A percentile compares a stretch with the other conserved stretches of the same genome.
Evolutionary conservation across 352 stramenopile genomes (phyloP).

Genomic region (Pythium folliculosum): DNA sequence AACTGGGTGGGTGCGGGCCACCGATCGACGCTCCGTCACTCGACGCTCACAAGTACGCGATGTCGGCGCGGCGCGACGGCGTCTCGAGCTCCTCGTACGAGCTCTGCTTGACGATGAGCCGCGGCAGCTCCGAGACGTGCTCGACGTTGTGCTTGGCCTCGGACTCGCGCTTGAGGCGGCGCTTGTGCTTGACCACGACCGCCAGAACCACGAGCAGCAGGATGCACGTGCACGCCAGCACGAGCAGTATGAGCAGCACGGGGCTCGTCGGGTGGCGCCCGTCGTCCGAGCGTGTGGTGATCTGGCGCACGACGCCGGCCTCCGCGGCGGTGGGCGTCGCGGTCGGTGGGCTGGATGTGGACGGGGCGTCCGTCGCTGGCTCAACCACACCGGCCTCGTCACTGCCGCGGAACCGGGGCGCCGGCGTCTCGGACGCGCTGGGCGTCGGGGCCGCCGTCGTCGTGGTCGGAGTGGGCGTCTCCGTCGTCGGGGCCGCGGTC

Average conservation of each 20-base stretch:
- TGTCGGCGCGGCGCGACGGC: slow-evolving; percentile 25
- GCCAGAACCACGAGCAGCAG: slow-evolving; percentile 34
- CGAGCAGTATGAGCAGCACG: slow-evolving; percentile 31
- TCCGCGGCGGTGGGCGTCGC: background rate
- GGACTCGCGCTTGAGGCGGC: slow-evolving; percentile 23
- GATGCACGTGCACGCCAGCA: slow-evolving; percentile 26
- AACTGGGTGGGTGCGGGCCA: background rate
- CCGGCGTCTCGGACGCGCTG: slow-evolving; percentile 14
- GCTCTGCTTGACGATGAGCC: slow-evolving; percentile 18
- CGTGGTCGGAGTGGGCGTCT: background rate
- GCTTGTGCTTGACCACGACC: slow-evolving; percentile 31
- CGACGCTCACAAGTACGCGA: slow-evolving; percentile 20
- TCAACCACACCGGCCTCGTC: slow-evolving; percentile 7
- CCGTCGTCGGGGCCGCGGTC: background rate
- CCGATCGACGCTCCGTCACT: background rate
- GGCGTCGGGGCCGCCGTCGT: slow-evolving; percentile 9
- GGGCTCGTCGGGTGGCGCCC: slow-evolving; percentile 26
- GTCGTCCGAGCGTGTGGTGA: slow-evolving; percentile 15
- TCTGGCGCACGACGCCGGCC: slow-evolving; percentile 8
- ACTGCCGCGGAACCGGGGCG: slow-evolving; percentile 7
- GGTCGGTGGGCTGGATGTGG: background rate
- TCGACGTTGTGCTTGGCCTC: slow-evolving; percentile 20
- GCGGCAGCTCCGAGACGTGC: slow-evolving; percentile 29
- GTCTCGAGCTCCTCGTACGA: slow-evolving; percentile 35
- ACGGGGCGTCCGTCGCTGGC: background rate